These are phyloP conservation scores for Brassica nigra DNA, from an alignment of 345 rosid genomes.

Conservation along the genomic window DNA sequence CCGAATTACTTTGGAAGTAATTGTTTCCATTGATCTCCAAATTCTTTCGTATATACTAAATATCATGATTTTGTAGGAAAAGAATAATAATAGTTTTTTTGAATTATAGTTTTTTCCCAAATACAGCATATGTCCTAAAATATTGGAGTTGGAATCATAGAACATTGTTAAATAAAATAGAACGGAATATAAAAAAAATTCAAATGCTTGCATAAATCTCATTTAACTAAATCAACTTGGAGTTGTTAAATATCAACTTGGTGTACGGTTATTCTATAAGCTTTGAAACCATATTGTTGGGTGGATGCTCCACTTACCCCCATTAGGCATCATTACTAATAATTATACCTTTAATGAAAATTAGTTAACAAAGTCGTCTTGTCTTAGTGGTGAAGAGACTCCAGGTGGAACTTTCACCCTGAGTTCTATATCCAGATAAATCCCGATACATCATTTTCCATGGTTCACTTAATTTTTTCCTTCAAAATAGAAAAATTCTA, in stretches of 20 bases:
- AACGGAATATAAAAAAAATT: not conserved
- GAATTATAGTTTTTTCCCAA: constrained; percentile 38
- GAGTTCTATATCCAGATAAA: no score
- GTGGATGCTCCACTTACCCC: constrained; percentile 29
- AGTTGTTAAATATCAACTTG: constrained; percentile 25
- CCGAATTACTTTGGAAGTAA: not conserved
- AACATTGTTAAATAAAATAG: constrained; percentile 10
- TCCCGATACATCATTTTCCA: no score
- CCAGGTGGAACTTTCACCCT: no score
- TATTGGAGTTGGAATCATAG: constrained; percentile 20
- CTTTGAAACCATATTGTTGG: constrained; percentile 28
- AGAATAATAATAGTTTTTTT: not conserved
- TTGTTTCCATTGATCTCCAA: constrained; percentile 6
- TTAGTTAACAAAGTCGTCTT: no score
- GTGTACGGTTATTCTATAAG: constrained; percentile 34
- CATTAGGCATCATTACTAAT: constrained; percentile 18
- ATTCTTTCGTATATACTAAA: not conserved
- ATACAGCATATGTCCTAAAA: constrained; percentile 25
- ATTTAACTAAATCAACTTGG: constrained; percentile 24
- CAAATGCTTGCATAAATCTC: constrained; percentile 17
- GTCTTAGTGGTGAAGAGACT: no score
- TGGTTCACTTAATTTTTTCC: no score
- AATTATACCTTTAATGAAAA: not conserved
- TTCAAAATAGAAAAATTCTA: no score
- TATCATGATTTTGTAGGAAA: not conserved